Percentiles rank a stretch among this genome's conserved stretches.
These are phyloP conservation scores for Ceratocystis destructans DNA, from an alignment of 2,329 filamentous ascomycete genomes.

Conservation along the genomic window DNA sequence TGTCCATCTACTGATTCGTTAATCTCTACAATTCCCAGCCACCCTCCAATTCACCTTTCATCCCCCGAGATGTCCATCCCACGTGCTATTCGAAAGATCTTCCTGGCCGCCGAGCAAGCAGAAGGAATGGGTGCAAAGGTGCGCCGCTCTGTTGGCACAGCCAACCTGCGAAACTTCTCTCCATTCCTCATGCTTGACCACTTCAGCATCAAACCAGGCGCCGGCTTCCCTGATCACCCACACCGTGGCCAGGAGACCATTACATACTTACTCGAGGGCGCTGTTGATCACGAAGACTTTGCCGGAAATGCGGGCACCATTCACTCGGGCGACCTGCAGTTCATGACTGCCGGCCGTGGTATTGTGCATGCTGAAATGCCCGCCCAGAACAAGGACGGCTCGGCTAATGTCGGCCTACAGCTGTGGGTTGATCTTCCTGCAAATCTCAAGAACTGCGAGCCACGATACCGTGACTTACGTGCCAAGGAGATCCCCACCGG, in stretches of 20 bases:
- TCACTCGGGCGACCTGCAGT: constrained; percentile 77
- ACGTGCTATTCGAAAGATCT: constrained; percentile 67
- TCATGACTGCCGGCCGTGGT: constrained; percentile 88
- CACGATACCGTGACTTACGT: constrained; percentile 75
- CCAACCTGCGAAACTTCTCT: constrained; percentile 68
- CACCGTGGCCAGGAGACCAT: constrained; percentile 74
- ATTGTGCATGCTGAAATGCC: constrained; percentile 98
- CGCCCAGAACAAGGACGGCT: constrained; percentile 58
- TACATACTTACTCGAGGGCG: constrained; percentile 77
- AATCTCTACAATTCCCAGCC: constrained; percentile 12
- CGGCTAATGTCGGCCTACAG: constrained; percentile 74
- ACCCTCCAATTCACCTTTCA: constrained; percentile 29
- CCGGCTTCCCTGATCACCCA: constrained; percentile 84
- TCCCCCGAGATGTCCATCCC: constrained; percentile 43
- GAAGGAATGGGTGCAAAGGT: constrained; percentile 83
- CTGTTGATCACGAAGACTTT: constrained; percentile 85
- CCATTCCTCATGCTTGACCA: constrained; percentile 96
- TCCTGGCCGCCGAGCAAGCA: constrained; percentile 70
- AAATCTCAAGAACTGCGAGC: constrained; percentile 74
- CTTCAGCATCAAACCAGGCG: constrained; percentile 65
- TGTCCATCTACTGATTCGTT: not conserved
- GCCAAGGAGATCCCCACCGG: constrained; percentile 65
- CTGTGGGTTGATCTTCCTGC: constrained; percentile 87
- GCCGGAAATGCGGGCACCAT: constrained; percentile 76
- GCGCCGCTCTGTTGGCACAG: constrained; percentile 73